Percentiles rank a stretch among this genome's conserved stretches.
phyloP scores from a whole-genome alignment of 1,284 basidiomycete species.

The Neotropicomus parvogracilis region DNA sequence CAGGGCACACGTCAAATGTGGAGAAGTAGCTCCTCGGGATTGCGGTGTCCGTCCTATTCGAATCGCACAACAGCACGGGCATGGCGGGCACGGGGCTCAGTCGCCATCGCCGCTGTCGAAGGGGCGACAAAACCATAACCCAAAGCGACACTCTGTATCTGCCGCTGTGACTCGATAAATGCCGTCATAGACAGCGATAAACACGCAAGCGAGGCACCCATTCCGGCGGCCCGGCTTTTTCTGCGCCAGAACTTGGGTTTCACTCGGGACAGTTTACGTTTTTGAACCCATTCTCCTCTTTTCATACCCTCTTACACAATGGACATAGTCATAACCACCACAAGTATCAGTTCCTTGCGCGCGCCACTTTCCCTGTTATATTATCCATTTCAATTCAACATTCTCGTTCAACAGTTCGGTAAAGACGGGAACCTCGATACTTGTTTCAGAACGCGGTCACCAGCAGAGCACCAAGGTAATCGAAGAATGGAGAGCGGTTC shows the following conservation, averaged over 20 bases:
- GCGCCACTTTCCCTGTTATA: slow-evolving; percentile 20
- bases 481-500: slow-evolving; percentile 21
- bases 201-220: slow-evolving; percentile 7
- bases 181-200: slow-evolving; percentile 14
- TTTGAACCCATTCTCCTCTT: slow-evolving; percentile 1
- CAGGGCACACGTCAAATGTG: slow-evolving; percentile 80
- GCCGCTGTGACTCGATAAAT: slow-evolving; percentile 28
- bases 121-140: slow-evolving; percentile 25
- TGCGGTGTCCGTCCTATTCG: slow-evolving; percentile 56
- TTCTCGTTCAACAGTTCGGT: slow-evolving; percentile 5
- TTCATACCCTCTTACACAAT: slow-evolving; percentile 27
- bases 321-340: slow-evolving; percentile 18
- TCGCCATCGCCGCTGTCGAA: slow-evolving; percentile 28
- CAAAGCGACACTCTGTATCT: slow-evolving; percentile 30
- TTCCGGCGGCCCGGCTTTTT: slow-evolving; percentile 5
- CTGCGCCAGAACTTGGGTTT: slow-evolving; percentile 4
- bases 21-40: slow-evolving; percentile 73
- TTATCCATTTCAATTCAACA: slow-evolving; percentile 18
- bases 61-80: slow-evolving; percentile 34
- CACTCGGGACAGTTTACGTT: slow-evolving; percentile 15
- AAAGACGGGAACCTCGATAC: slow-evolving; percentile 14
- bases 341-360: slow-evolving; percentile 14
- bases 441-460: slow-evolving; percentile 14
- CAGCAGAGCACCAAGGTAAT: slow-evolving; percentile 12
- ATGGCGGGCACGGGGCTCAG: slow-evolving; percentile 21